Base-by-base conservation (phyloP, 1,284 basidiomycete genomes). In the Malassezia sp. region DNA sequence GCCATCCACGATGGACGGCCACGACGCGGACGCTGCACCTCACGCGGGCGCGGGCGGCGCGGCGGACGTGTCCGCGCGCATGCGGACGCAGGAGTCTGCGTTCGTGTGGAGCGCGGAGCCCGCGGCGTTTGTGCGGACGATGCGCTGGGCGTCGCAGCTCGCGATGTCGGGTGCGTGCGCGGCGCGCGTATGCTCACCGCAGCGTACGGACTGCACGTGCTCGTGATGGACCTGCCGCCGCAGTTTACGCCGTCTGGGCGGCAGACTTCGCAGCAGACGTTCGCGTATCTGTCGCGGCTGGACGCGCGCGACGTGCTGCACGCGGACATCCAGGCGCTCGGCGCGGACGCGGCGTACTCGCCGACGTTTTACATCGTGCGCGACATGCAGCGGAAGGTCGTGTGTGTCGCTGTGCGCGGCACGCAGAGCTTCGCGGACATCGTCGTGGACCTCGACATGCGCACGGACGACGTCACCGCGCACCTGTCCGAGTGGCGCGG, bases 381-480 rank as follows among this genome's bases (percentile, higher is more conserved):
- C 22, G 66, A 69, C 46, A 54, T 59, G 20, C 52, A 54, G 6
- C 60, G 64, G 34, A 61, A 61, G 47, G 58, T 60, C 29, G 58
- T 69, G 36, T 62, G 63, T 36, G 64, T 69, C 0, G 59, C 62
- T 3, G 60, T 69, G 5, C 57, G 66, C 2, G 66, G 66, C 7
- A 69, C 64, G 12, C 66, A 69, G 36, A 63, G 61, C 6, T 63
- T 69, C 38, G 59, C 59, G 12, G 66, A 69, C 45, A 67, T 69
- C 44, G 67, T 69, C 10, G 63, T 67, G 15, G 66, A 69, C 44
- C 38, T 69, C 30, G 66, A 69, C 21, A 47, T 69, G 52, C 53
- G 54, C 22, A 60, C 62, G 11, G 59, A 61, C 41, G 54, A 60
- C 46, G 49, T 69, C 20, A 58, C 57, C 33, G 23, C 33, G 4